phyloP scores from a whole-genome alignment of 805 yeast species.

The Metschnikowia chrysomelidarum region DNA sequence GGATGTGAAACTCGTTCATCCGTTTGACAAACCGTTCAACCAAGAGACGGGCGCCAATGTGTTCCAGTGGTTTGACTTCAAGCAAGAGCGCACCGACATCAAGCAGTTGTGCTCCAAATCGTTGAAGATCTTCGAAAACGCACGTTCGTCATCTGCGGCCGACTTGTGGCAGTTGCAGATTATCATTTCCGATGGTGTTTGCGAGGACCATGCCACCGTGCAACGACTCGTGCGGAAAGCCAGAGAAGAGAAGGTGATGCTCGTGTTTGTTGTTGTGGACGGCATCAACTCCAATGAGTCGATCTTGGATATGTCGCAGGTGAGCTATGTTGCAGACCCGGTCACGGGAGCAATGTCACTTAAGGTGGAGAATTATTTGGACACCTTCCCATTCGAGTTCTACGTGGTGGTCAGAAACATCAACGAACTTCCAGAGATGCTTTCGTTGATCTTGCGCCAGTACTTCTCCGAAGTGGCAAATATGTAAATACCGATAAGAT shows the following conservation, averaged over 20 bases:
- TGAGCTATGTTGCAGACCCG: constrained; percentile 67
- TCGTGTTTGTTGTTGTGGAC: constrained; percentile 91
- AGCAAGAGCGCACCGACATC: constrained; percentile 84
- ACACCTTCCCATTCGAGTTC: constrained; percentile 94
- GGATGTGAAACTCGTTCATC: constrained; percentile 77
- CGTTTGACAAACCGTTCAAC: constrained; percentile 82
- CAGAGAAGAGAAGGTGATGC: constrained; percentile 87
- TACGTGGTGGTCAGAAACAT: constrained; percentile 92
- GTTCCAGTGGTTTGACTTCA: constrained; percentile 87
- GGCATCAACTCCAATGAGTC: constrained; percentile 83
- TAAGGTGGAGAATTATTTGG: constrained; percentile 80
- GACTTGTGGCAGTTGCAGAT: constrained; percentile 94
- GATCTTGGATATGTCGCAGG: constrained; percentile 93
- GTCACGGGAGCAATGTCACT: constrained; percentile 66
- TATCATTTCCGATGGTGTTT: constrained; percentile 92
- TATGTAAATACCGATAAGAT: too few relatives aligned
- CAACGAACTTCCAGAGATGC: constrained; percentile 86
- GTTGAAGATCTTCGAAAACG: constrained; percentile 66
- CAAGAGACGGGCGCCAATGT: constrained; percentile 79
- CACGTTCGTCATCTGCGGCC: constrained; percentile 41
- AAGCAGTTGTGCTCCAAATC: constrained; percentile 69
- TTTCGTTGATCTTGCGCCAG: constrained; percentile 85
- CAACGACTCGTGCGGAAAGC: constrained; percentile 86
- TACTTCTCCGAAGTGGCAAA: constrained; percentile 69
- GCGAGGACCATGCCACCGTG: constrained; percentile 88